Base-by-base conservation (phyloP, 1,139 yeast genomes). In the Suhomyces ambrosiae region DNA sequence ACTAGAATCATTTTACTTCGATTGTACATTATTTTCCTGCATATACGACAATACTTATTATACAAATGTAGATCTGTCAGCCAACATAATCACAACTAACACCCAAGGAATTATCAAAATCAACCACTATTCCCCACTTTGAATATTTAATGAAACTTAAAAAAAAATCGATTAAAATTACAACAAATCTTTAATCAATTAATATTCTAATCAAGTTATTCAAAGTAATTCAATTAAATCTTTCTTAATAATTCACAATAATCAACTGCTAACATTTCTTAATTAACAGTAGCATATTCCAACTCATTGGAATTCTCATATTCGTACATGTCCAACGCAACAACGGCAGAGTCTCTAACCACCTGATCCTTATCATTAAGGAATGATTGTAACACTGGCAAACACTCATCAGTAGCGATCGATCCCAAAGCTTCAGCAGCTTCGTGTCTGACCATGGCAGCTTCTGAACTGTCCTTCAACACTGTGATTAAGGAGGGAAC, bases 361-460 rank as follows among this genome's bases (percentile, higher is more conserved):
- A 94, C 98, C 41, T 76, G 79, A 53, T 86, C 96, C 45, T 79
- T 72, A 60, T 94, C 98, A 52, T 80, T 71, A 53, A 90, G 76
- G 63, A 86, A 86, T 30, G 81, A 71, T 59, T 86, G 77, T 56
- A 94, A 77, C 26, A 92, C 83, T 12, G 97, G 97, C 49, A 90
- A 74, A 34, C 92, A 95, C 42, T 90, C 97, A 53, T 87, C 96
- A n/a, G 97, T 87, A 17, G 96, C 97, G 60, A 94, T 92, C 19
- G 96, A 79, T 16, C 98, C 98, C 52, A 94, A 75, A 19, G 98
- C 98, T 67, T 94, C 99, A 21, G 98, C 98, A 40, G 98, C 98
- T 67, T 94, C 99, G 60, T 94, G 99, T 68, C 99, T 84, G 23
- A 94, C 98, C 98, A 94, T 94, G 44, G 95, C 95, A 31, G 95